A percentile compares a stretch with the other conserved stretches of the same genome.
Evolutionary conservation across 805 yeast species (phyloP).

Genomic region (Lachancea waltii): DNA sequence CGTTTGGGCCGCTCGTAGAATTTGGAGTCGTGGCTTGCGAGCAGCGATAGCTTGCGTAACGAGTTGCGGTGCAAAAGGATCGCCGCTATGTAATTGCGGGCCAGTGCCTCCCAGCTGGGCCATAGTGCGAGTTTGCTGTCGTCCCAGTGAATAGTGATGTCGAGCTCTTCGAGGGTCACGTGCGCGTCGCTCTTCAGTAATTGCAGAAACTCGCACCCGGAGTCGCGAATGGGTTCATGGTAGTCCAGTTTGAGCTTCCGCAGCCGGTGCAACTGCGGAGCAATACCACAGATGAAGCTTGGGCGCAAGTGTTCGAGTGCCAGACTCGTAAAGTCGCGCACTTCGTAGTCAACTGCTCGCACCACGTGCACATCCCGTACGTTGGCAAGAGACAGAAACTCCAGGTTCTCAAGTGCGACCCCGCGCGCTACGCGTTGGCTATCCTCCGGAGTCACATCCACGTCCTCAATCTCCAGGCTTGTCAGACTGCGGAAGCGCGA

Average conservation of each 20-base stretch:
- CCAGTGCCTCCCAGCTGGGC: slow-evolving; percentile 19
- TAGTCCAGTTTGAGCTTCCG: slow-evolving; percentile 35
- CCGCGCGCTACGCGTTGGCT: neutral
- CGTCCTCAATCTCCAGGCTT: slow-evolving; percentile 7
- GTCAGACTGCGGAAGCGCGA: slow-evolving; percentile 1
- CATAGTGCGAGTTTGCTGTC: slow-evolving; percentile 27
- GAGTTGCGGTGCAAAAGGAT: slow-evolving; percentile 17
- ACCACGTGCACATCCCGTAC: slow-evolving; percentile 34
- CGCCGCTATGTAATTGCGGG: slow-evolving; percentile 15
- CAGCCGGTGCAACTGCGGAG: slow-evolving; percentile 25
- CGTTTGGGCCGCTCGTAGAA: slow-evolving; percentile 31
- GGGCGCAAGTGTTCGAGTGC: slow-evolving; percentile 10
- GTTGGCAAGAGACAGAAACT: slow-evolving; percentile 30
- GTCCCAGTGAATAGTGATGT: slow-evolving; percentile 38
- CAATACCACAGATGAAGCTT: slow-evolving; percentile 28
- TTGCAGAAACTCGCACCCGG: slow-evolving; percentile 34
- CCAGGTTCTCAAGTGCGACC: slow-evolving; percentile 14
- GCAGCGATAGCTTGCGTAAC: slow-evolving; percentile 35
- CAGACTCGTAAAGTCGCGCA: slow-evolving; percentile 10
- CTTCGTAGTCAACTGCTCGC: slow-evolving; percentile 13
- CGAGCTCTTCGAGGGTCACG: slow-evolving; percentile 31
- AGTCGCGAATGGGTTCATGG: slow-evolving; percentile 38
- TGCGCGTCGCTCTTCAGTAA: slow-evolving; percentile 12
- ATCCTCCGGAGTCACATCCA: slow-evolving; percentile 7
- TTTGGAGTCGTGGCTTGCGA: slow-evolving; percentile 35